phyloP scores from a whole-genome alignment of 2,329 filamentous ascomycete genomes.

The Fusarium chuoi region DNA sequence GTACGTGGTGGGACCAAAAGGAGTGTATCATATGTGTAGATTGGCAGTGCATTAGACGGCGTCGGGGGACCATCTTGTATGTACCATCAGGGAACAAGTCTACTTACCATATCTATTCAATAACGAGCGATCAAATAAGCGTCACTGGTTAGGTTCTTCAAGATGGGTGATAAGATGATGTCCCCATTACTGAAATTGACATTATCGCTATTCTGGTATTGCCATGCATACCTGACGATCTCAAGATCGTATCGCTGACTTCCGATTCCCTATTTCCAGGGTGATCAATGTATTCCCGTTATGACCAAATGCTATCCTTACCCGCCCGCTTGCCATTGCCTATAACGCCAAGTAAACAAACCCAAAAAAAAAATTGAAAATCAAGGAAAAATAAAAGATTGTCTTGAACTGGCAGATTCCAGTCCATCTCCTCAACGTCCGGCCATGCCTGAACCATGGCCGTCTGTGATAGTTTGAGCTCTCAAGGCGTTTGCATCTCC shows the following conservation, averaged over 20 bases:
- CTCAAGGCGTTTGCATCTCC: background rate
- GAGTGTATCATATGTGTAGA: conserved; percentile 58
- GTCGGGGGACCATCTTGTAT: conserved; percentile 52
- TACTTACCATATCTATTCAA: conserved; percentile 45
- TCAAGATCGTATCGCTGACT: conserved; percentile 20
- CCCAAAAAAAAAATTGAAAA: background rate
- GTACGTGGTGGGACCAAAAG: conserved; percentile 35
- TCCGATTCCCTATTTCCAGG: conserved; percentile 16
- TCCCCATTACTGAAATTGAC: conserved; percentile 21
- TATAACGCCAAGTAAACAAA: conserved; percentile 28
- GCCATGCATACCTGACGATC: conserved; percentile 20
- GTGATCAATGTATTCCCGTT: conserved; percentile 4
- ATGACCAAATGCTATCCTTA: conserved; percentile 27
- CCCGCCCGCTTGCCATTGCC: conserved; percentile 31
- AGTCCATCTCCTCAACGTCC: background rate
- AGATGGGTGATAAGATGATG: background rate
- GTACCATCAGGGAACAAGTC: conserved; percentile 46
- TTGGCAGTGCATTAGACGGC: conserved; percentile 58
- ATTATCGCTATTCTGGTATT: conserved; percentile 32
- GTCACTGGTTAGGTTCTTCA: background rate
- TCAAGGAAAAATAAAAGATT: conserved; percentile 6
- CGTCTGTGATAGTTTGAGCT: background rate
- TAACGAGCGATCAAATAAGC: conserved; percentile 41
- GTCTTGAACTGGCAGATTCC: conserved; percentile 5
- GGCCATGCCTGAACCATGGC: background rate